A percentile compares a stretch with the other conserved stretches of the same genome.
Conservation (phyloP, 148 eudicot species). For the Limonium bicolor region DNA sequence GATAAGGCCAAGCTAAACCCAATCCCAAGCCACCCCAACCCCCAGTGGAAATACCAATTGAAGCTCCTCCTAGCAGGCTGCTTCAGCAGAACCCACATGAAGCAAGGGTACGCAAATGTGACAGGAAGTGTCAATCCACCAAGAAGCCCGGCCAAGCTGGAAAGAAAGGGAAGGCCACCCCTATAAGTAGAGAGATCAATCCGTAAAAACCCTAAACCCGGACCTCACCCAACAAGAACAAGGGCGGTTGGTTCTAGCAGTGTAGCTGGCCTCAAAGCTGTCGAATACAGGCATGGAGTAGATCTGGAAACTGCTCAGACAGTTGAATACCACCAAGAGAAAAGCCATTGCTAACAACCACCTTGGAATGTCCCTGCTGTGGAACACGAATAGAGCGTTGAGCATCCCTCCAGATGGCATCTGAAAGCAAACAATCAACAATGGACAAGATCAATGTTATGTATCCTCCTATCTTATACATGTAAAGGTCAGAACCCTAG, state of each 20-base stretch:
- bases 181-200: slow-evolving; percentile 62
- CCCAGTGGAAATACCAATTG: slow-evolving; percentile 90
- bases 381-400: slow-evolving; percentile 63
- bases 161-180: slow-evolving; percentile 90
- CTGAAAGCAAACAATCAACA: slow-evolving; percentile 13
- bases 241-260: slow-evolving; percentile 87
- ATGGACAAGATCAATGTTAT: too few relatives aligned
- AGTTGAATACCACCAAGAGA: slow-evolving; percentile 88
- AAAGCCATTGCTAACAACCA: slow-evolving; percentile 80
- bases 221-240: slow-evolving; percentile 96
- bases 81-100: slow-evolving; percentile 97
- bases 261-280: slow-evolving; percentile 96
- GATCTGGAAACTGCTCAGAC: slow-evolving; percentile 96
- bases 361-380: slow-evolving; percentile 75
- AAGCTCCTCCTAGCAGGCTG: slow-evolving; percentile 66
- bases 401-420: slow-evolving; percentile 96
- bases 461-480: too few relatives aligned
- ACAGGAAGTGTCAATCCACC: slow-evolving; percentile 96
- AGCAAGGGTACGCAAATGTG: slow-evolving; percentile 96
- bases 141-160: slow-evolving; percentile 83
- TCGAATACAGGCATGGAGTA: slow-evolving; percentile 98
- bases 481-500: too few relatives aligned
- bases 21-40: slow-evolving; percentile 86
- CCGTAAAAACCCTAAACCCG: slow-evolving; percentile 85
- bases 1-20: slow-evolving; percentile 87